Evolutionary conservation across 108 stramenopile genomes (phyloP), one percentile per base, ranked within the genome.

Genomic region (Skeletonema costatum): DNA sequence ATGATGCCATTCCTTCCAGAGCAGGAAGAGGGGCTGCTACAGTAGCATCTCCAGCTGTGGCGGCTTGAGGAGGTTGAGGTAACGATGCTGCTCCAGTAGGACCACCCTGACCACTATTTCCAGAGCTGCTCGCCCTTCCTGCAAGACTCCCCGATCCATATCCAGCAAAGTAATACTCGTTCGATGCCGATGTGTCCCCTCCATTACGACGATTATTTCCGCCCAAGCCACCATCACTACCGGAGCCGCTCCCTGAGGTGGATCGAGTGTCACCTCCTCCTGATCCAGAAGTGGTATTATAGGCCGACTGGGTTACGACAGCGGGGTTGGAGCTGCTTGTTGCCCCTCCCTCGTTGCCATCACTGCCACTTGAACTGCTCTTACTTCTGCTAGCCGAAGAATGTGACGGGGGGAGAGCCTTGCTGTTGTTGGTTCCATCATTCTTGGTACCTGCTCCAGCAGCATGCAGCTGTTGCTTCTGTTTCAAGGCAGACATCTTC

Each of bases 81-180:
- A 14, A 30, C 17, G 56, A 35, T 16, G 46, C 44, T 62, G 60
- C 33, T 36, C 19, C 58, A 14, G 36, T 38, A 50, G 38, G 32
- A 33, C 46, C 30, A 4, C 58, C 67, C 32, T 50, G 67, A 32
- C 39, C 16, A 17, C 59, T 61, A 38, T 53, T 62, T 66, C 41
- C 38, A 38, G 53, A 56, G 53, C 21, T 56, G 29, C 53, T 56
- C 53, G 53, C 53, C 19, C 53, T 25, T 56, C 53, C 56, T 14
- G 65, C 77, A 31, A 71, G 21, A 60, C 77, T 78, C 1, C 77
- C 77, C 25, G 67, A 68, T 10, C 68, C 51, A 60, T 66, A 78
- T 12, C 77, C 77, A 9, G 77, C 77, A 16, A 66, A 78, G 39
- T 78, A 78, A 67, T 78, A 78, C 3, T 78, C 70, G 41, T 64